A percentile compares a stretch with the other conserved stretches of the same genome.
Conservation (phyloP, 371 early-diverging fungal species). For the Saksenaea vasiformis region DNA sequence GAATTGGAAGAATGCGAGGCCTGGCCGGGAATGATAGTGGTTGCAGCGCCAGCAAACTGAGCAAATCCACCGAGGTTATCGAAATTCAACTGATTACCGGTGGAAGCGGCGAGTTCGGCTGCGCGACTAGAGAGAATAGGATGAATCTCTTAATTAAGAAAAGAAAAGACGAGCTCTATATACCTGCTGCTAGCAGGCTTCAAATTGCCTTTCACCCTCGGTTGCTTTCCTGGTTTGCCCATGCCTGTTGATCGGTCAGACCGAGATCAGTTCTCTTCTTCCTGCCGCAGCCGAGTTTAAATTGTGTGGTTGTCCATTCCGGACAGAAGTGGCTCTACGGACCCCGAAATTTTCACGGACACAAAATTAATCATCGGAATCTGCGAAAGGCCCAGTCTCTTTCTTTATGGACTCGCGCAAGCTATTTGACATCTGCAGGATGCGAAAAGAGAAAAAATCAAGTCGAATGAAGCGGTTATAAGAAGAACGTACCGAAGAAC, state of each 20-base stretch:
- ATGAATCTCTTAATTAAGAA: background rate
- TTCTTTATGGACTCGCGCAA: too few relatives aligned
- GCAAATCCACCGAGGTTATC: conserved; percentile 66
- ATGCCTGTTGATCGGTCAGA: conserved; percentile 19
- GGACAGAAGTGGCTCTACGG: too few relatives aligned
- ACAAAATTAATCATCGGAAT: too few relatives aligned
- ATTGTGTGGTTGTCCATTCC: background rate
- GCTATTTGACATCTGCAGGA: too few relatives aligned
- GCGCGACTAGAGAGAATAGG: conserved; percentile 59
- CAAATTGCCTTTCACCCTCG: conserved; percentile 67
- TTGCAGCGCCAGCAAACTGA: conserved; percentile 51
- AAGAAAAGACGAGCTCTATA: background rate
- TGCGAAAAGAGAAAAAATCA: too few relatives aligned
- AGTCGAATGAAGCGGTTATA: too few relatives aligned
- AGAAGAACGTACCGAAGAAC: too few relatives aligned
- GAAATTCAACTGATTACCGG: conserved; percentile 46
- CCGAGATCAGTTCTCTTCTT: background rate
- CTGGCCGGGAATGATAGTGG: conserved; percentile 16
- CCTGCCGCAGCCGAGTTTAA: conserved; percentile 1
- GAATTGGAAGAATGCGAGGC: conserved; percentile 28
- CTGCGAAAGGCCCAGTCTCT: too few relatives aligned
- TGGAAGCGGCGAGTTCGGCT: conserved; percentile 59
- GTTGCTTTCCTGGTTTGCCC: conserved; percentile 54
- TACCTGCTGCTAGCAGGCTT: conserved; percentile 79
- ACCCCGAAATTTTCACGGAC: too few relatives aligned